Conservation (phyloP, 2,329 filamentous ascomycete species). For the Aureobasidium lini region DNA sequence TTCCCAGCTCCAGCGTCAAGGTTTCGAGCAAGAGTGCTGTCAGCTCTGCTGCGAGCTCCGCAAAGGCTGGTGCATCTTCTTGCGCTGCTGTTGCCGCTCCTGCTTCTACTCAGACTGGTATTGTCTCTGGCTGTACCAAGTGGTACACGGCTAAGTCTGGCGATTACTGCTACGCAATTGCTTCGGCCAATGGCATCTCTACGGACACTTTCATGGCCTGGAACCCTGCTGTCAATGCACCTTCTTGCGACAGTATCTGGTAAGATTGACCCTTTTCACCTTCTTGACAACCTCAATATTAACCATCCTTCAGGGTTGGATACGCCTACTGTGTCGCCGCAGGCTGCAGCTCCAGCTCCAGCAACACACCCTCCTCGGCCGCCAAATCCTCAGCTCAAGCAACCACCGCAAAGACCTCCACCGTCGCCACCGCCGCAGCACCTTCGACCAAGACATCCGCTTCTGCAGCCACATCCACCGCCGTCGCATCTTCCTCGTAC, state of each 20-base stretch:
- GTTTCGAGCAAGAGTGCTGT: not conserved
- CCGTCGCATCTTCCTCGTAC: constrained; percentile 17
- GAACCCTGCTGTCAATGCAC: constrained; percentile 21
- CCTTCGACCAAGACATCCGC: not conserved
- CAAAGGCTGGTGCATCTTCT: constrained; percentile 7
- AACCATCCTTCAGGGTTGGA: constrained; percentile 9
- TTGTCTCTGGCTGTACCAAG: constrained; percentile 21
- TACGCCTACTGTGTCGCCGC: constrained; percentile 22
- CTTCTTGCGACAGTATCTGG: constrained; percentile 19
- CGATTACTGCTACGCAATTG: constrained; percentile 21
- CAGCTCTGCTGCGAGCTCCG: not conserved
- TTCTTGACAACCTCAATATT: not conserved
- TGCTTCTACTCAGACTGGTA: constrained; percentile 20
- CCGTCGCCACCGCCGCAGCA: not conserved
- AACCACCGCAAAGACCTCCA: not conserved
- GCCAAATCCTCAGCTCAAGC: not conserved
- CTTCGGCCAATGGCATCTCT: constrained; percentile 16
- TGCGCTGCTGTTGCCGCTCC: constrained; percentile 17
- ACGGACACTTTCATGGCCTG: constrained; percentile 21
- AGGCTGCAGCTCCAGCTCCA: constrained; percentile 14
- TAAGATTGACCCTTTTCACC: not conserved
- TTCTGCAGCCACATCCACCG: not conserved
- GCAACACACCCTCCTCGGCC: not conserved
- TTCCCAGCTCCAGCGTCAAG: not conserved
- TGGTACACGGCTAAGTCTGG: constrained; percentile 21